A percentile compares a stretch with the other conserved stretches of the same genome.
Conservation (phyloP, 176 grass and related monocot species). For the Carex parvula region DNA sequence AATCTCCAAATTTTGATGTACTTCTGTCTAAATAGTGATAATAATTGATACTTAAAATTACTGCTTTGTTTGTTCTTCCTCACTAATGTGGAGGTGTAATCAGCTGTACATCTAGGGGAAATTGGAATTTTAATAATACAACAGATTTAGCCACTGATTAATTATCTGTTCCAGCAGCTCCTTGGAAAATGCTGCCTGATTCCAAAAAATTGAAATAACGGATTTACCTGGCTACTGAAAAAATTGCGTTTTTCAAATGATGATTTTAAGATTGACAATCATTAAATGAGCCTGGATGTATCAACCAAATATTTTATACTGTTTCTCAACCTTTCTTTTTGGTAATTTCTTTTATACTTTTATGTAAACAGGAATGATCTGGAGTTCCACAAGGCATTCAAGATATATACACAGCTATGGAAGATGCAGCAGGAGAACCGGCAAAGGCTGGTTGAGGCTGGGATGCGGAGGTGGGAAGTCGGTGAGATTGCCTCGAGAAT, state of each 20-base stretch:
- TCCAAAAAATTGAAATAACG: neutral
- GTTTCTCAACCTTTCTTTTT: neutral
- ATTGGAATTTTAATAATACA: neutral
- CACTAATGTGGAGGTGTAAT: neutral
- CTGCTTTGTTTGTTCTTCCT: neutral
- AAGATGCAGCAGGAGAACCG: constrained; percentile 88
- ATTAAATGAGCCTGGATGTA: neutral
- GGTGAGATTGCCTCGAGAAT: constrained; percentile 93
- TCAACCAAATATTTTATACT: no score
- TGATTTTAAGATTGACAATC: neutral
- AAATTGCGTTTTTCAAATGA: neutral
- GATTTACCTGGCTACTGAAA: neutral
- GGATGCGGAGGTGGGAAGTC: constrained; percentile 76
- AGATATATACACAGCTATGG: constrained; percentile 87
- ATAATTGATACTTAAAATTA: neutral
- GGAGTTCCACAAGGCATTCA: constrained; percentile 87
- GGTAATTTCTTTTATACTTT: neutral
- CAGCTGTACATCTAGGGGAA: neutral
- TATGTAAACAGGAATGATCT: constrained; percentile 20
- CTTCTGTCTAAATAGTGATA: neutral
- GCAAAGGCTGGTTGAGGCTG: constrained; percentile 70
- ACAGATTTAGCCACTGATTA: neutral
- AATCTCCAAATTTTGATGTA: neutral
- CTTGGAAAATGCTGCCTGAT: neutral
- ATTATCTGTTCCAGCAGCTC: neutral